These are phyloP conservation scores for Lignosus rhinocerotis DNA, from an alignment of 1,284 basidiomycete species.

Conservation along the genomic window DNA sequence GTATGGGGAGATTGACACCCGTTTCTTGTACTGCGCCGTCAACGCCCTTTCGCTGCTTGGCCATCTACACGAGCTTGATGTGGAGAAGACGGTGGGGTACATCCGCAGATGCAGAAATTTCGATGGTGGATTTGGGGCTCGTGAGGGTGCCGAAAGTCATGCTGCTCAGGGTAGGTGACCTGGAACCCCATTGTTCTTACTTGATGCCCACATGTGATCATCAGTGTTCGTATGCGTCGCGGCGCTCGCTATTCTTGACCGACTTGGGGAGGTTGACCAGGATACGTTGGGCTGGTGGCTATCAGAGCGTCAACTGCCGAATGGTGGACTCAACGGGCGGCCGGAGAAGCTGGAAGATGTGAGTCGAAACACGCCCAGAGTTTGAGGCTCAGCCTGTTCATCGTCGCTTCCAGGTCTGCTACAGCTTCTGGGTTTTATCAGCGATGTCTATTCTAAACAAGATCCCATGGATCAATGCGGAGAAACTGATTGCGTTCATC, in stretches of 20 bases:
- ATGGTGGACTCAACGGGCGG: slow-evolving; percentile 92
- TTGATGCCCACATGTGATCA: not conserved
- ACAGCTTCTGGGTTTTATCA: slow-evolving; percentile 97
- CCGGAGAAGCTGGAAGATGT: slow-evolving; percentile 99
- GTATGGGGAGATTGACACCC: slow-evolving; percentile 91
- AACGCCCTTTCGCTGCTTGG: slow-evolving; percentile 83
- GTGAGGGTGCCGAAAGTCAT: slow-evolving; percentile 89
- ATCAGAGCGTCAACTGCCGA: slow-evolving; percentile 89
- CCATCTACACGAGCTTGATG: slow-evolving; percentile 60
- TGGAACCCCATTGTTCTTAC: not conserved
- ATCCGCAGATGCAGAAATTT: slow-evolving; percentile 85
- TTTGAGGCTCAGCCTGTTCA: not conserved
- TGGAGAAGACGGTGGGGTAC: slow-evolving; percentile 72
- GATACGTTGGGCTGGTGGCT: slow-evolving; percentile 90
- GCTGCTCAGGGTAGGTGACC: slow-evolving; percentile 74
- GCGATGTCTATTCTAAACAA: slow-evolving; percentile 84
- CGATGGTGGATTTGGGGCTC: slow-evolving; percentile 91
- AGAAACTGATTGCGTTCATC: slow-evolving; percentile 84
- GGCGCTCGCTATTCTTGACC: slow-evolving; percentile 83
- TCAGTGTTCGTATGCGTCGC: slow-evolving; percentile 90
- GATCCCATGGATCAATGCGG: slow-evolving; percentile 86
- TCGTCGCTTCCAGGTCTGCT: slow-evolving; percentile 74
- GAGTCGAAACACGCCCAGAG: slow-evolving; percentile 28
- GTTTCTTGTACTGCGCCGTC: slow-evolving; percentile 89
- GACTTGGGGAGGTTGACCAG: slow-evolving; percentile 76